These are phyloP conservation scores for Penicillium odoratum DNA, from an alignment of 495 filamentous ascomycete genomes.

Conservation along the genomic window DNA sequence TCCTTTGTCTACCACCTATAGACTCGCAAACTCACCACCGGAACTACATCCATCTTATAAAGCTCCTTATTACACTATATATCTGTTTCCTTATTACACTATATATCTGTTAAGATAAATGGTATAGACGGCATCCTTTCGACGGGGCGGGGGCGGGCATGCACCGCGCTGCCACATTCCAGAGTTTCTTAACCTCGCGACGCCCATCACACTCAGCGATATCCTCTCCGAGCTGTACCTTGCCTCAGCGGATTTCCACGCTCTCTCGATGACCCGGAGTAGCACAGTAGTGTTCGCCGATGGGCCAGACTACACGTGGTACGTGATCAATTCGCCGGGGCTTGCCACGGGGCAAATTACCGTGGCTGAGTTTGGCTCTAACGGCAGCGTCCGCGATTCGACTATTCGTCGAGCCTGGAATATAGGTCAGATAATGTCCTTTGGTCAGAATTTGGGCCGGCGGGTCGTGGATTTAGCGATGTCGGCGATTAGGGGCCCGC, in stretches of 20 bases:
- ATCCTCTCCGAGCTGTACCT: slow-evolving; percentile 11
- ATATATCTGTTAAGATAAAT: neutral
- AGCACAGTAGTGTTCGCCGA: slow-evolving; percentile 13
- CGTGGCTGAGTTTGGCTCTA: slow-evolving; percentile 10
- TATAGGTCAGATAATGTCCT: slow-evolving; percentile 8
- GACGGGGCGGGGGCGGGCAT: neutral
- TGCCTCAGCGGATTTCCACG: slow-evolving; percentile 7
- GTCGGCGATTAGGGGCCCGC: neutral
- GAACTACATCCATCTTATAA: neutral
- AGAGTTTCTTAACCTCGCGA: slow-evolving; percentile 3
- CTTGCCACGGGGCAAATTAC: slow-evolving; percentile 9
- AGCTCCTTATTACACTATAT: neutral
- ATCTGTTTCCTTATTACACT: neutral
- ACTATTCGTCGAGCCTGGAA: slow-evolving; percentile 13
- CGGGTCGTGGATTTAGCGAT: slow-evolving; percentile 5
- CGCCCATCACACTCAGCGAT: slow-evolving; percentile 5
- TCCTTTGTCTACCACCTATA: neutral
- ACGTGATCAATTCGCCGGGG: slow-evolving; percentile 9
- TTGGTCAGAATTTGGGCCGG: slow-evolving; percentile 7
- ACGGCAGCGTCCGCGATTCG: slow-evolving; percentile 9
- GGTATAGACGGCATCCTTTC: neutral
- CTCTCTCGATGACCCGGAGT: slow-evolving; percentile 12
- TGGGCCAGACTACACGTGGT: slow-evolving; percentile 9
- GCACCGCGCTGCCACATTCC: slow-evolving; percentile 4
- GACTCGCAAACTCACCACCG: neutral